These are phyloP conservation scores for Iris macrosiphon DNA, from an alignment of 106 monocot genomes.

Conservation along the genomic window DNA sequence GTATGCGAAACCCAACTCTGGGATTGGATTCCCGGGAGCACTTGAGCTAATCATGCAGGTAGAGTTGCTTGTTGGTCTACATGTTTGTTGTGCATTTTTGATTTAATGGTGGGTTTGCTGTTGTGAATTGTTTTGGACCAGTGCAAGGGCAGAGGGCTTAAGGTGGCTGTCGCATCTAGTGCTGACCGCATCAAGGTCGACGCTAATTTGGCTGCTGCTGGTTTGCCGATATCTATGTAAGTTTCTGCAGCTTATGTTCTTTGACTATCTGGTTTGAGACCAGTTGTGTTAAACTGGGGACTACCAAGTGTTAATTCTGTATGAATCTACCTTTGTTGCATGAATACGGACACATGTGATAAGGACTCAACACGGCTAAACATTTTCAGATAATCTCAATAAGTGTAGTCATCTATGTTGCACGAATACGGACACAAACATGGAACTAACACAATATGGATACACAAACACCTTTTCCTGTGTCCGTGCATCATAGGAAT, in stretches of 20 bases:
- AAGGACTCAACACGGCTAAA: too few species aligned
- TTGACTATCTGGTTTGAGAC: background rate
- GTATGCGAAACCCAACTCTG: constrained; percentile 90
- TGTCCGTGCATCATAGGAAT: too few species aligned
- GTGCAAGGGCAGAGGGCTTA: constrained; percentile 83
- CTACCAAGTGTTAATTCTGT: too few species aligned
- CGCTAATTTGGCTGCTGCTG: constrained; percentile 89
- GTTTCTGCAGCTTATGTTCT: constrained; percentile 4
- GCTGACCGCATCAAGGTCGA: constrained; percentile 95
- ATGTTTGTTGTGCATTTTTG: background rate
- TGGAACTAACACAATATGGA: too few species aligned
- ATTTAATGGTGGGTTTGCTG: background rate
- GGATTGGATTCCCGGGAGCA: constrained; percentile 97
- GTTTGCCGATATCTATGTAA: constrained; percentile 64
- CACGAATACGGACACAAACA: too few species aligned
- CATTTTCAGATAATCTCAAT: too few species aligned
- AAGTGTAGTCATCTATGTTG: too few species aligned
- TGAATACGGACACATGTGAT: too few species aligned
- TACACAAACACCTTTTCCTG: too few species aligned
- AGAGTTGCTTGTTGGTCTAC: background rate
- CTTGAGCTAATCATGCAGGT: constrained; percentile 84
- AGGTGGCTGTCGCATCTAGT: constrained; percentile 96
- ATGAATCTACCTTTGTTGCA: too few species aligned
- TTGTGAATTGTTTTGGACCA: constrained; percentile 14
- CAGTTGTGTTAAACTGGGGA: background rate